Percentiles rank a stretch among this genome's conserved stretches.
These are phyloP conservation scores for Crithidia mellificae DNA, from an alignment of 208 protist genomes.

Conservation along the genomic window DNA sequence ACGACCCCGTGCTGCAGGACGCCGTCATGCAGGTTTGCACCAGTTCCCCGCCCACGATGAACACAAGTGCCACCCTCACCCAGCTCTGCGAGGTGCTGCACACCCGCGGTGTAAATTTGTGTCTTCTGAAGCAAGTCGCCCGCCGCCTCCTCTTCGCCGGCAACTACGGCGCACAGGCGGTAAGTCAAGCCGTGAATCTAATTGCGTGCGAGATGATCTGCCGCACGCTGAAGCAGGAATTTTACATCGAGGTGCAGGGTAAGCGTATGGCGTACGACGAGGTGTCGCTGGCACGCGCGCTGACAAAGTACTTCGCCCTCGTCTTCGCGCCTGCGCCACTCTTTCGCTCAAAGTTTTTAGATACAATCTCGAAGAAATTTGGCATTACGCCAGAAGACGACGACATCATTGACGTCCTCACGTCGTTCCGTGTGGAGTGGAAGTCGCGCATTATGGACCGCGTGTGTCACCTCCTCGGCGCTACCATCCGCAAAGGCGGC, in stretches of 20 bases:
- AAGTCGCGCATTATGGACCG: slow-evolving; percentile 57
- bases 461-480: slow-evolving; percentile 63
- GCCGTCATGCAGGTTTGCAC: slow-evolving; percentile 40
- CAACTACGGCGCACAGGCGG: slow-evolving; percentile 17
- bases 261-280: slow-evolving; percentile 84
- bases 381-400: slow-evolving; percentile 73
- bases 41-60: slow-evolving; percentile 7
- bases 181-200: slow-evolving; percentile 33
- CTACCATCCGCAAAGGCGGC: slow-evolving; percentile 37
- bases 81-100: slow-evolving; percentile 49
- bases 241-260: slow-evolving; percentile 82
- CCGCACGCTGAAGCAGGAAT: slow-evolving; percentile 79
- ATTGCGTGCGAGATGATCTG: slow-evolving; percentile 75
- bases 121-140: slow-evolving; percentile 74
- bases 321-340: slow-evolving; percentile 41
- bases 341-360: slow-evolving; percentile 58
- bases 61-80: slow-evolving; percentile 8
- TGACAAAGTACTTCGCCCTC: slow-evolving; percentile 60
- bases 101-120: slow-evolving; percentile 77
- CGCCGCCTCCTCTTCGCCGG: slow-evolving; percentile 24
- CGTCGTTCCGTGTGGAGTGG: slow-evolving; percentile 39
- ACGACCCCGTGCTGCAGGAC: slow-evolving; percentile 39
- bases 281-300: slow-evolving; percentile 31
- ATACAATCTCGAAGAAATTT: slow-evolving; percentile 69
- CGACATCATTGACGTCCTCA: slow-evolving; percentile 51